phyloP scores from a whole-genome alignment of 2,329 filamentous ascomycete species.

The Trichoderma hamatum region DNA sequence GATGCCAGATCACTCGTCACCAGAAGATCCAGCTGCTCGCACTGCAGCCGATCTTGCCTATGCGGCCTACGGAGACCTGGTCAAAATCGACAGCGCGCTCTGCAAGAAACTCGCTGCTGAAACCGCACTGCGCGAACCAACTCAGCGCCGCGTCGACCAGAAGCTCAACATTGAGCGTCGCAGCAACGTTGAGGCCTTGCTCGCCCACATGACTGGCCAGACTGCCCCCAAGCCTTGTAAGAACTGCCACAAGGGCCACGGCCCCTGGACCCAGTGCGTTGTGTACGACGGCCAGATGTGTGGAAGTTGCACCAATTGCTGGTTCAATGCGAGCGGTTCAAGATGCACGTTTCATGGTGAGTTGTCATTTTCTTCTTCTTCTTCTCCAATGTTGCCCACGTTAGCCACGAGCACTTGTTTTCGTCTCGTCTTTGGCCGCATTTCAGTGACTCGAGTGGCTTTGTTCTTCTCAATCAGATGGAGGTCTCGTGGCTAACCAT shows the following conservation, averaged over 20 bases:
- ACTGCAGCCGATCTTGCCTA: conserved; percentile 53
- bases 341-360: conserved; percentile 64
- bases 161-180: conserved; percentile 58
- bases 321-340: conserved; percentile 64
- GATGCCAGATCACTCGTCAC: conserved; percentile 16
- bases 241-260: conserved; percentile 63
- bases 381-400: background rate
- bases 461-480: background rate
- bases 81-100: conserved; percentile 57
- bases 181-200: conserved; percentile 62
- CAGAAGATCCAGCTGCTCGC: conserved; percentile 26
- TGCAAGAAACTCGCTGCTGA: conserved; percentile 58
- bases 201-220: conserved; percentile 59
- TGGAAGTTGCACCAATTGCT: conserved; percentile 65
- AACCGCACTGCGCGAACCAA: conserved; percentile 52
- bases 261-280: conserved; percentile 62
- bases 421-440: background rate
- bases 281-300: conserved; percentile 63
- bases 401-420: background rate
- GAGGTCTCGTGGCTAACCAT: background rate
- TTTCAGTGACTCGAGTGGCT: background rate
- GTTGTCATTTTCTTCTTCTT: conserved; percentile 30
- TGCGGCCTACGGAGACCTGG: conserved; percentile 50
- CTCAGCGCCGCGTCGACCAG: conserved; percentile 58
- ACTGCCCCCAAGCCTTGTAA: conserved; percentile 55